Conservation (phyloP, 768 basidiomycete species). For the Gloeopeniophorella convolvens region DNA sequence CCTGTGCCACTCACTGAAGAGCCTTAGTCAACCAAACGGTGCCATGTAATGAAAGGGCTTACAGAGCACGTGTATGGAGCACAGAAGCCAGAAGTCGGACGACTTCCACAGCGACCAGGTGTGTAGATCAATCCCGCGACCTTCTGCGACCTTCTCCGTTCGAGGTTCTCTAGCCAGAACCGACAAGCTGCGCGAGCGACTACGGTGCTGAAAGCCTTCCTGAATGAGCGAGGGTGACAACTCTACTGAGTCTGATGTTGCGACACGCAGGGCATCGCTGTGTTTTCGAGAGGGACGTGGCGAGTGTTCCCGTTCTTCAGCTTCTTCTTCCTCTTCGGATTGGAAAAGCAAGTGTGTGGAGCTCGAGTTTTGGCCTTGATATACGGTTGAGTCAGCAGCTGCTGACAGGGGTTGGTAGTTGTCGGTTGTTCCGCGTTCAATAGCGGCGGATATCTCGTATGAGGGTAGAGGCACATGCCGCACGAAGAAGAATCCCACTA, state of each 20-base stretch:
- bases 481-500: conserved; percentile 69
- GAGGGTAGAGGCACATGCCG: conserved; percentile 57
- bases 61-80: conserved; percentile 50
- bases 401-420: conserved; percentile 21
- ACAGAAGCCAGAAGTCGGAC: conserved; percentile 61
- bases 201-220: background rate
- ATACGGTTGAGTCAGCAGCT: conserved; percentile 13
- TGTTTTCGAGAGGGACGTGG: background rate
- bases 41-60: conserved; percentile 24
- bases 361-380: conserved; percentile 7
- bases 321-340: conserved; percentile 1
- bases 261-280: background rate
- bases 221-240: background rate
- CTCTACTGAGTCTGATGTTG: conserved; percentile 5
- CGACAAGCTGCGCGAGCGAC: background rate
- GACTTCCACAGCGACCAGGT: conserved; percentile 46
- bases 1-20: conserved; percentile 62
- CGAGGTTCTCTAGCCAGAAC: background rate
- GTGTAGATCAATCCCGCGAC: conserved; percentile 41
- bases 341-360: conserved; percentile 8
- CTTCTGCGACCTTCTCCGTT: conserved; percentile 14
- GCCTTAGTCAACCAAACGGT: background rate
- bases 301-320: background rate
- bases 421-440: conserved; percentile 22
- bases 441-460: conserved; percentile 22